Evolutionary conservation across 2,329 filamentous ascomycete genomes (phyloP).

Genomic region (Claviceps maximensis): DNA sequence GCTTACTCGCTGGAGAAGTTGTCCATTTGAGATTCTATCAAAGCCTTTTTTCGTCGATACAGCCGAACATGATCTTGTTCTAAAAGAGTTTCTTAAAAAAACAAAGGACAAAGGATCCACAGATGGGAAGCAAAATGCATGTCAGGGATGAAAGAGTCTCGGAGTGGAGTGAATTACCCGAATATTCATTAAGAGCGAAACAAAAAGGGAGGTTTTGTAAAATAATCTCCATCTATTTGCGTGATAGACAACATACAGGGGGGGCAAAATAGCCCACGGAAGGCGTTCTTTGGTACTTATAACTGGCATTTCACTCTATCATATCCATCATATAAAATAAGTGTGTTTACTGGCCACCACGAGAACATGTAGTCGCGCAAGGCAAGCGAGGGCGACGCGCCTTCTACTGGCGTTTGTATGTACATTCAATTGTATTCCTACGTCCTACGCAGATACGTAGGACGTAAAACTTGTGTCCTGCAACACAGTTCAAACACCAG

Average conservation of each 20-base stretch:
- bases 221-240: not conserved
- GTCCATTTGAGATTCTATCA: constrained; percentile 35
- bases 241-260: not conserved
- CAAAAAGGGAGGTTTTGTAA: not conserved
- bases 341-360: no score
- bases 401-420: no score
- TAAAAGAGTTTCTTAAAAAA: no score
- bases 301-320: not conserved
- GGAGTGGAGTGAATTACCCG: not conserved
- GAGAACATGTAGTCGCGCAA: no score
- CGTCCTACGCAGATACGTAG: no score
- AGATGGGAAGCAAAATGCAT: not conserved
- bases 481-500: no score
- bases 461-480: no score
- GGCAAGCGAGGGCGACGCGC: no score
- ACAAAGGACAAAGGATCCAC: not conserved
- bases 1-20: constrained; percentile 76
- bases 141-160: not conserved
- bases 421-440: no score
- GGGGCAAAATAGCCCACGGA: not conserved
- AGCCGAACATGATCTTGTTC: not conserved
- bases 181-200: not conserved
- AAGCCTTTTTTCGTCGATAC: not conserved
- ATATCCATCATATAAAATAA: no score
- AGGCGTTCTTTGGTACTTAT: not conserved